Evolutionary conservation across 371 early-diverging fungal genomes (phyloP).

Genomic region (Saksenaea vasiformis): DNA sequence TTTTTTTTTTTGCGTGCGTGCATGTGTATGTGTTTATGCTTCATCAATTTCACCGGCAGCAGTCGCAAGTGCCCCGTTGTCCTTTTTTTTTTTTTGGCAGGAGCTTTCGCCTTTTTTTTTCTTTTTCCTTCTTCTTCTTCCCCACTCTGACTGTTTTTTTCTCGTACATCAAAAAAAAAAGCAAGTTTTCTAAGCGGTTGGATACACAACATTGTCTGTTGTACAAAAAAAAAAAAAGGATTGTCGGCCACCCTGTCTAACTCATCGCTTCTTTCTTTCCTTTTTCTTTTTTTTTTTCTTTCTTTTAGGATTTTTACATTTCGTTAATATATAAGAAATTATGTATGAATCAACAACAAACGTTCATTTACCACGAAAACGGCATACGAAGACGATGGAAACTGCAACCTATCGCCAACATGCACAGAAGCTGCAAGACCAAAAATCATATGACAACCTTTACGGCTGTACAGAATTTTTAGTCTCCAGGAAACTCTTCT

Average conservation of each 20-base stretch:
- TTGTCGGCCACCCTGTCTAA: neutral
- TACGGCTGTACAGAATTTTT: conserved; percentile 9
- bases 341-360: neutral
- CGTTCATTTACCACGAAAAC: neutral
- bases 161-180: neutral
- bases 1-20: neutral
- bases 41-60: neutral
- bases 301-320: neutral
- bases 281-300: neutral
- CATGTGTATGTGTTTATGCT: neutral
- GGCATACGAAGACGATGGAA: neutral
- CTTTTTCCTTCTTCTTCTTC: neutral
- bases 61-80: neutral
- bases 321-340: neutral
- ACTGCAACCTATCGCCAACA: neutral
- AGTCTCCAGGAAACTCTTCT: conserved; percentile 21
- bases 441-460: neutral
- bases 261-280: neutral
- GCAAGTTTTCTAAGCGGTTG: neutral
- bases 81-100: neutral
- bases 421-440: neutral
- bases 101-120: neutral
- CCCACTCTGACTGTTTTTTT: neutral
- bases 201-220: neutral
- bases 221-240: neutral